Evolutionary conservation across 2,329 filamentous ascomycete genomes (phyloP).

Genomic region (Pyrenochaeta sp.): DNA sequence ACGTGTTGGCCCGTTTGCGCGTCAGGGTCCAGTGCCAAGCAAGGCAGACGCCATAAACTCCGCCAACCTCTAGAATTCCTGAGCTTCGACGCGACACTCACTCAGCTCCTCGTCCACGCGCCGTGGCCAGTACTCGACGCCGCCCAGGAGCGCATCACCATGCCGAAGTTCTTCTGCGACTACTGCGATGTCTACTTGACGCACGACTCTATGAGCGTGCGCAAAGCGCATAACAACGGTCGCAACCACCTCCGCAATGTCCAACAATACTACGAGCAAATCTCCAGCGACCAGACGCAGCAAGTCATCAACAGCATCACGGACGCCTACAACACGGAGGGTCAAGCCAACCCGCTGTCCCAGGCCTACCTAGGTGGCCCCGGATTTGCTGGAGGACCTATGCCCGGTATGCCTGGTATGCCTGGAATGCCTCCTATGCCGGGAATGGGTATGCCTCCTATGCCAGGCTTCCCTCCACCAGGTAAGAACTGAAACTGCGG

Average conservation of each 20-base stretch:
- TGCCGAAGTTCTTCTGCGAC: slow-evolving; percentile 65
- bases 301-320: slow-evolving; percentile 99
- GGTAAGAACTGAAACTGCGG: no score
- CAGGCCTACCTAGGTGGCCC: slow-evolving; percentile 54
- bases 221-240: slow-evolving; percentile 96
- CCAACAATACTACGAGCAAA: slow-evolving; percentile 98
- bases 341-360: slow-evolving; percentile 89
- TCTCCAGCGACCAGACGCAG: slow-evolving; percentile 97
- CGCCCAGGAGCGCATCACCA: no score
- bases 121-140: no score
- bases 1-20: no score
- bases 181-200: slow-evolving; percentile 99
- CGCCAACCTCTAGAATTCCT: no score
- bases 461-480: slow-evolving; percentile 28
- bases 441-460: slow-evolving; percentile 26
- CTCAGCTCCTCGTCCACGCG: neutral
- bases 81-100: no score
- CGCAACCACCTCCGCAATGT: slow-evolving; percentile 98
- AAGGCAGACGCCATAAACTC: no score
- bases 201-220: slow-evolving; percentile 99
- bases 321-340: slow-evolving; percentile 91
- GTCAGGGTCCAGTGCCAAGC: no score
- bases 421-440: slow-evolving; percentile 20
- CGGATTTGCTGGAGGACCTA: slow-evolving; percentile 51
- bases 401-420: slow-evolving; percentile 28